Percentiles rank a stretch among this genome's conserved stretches.
phyloP scores from a whole-genome alignment of 2,329 filamentous ascomycete species.

The Aspergillus pseudotamarii region DNA sequence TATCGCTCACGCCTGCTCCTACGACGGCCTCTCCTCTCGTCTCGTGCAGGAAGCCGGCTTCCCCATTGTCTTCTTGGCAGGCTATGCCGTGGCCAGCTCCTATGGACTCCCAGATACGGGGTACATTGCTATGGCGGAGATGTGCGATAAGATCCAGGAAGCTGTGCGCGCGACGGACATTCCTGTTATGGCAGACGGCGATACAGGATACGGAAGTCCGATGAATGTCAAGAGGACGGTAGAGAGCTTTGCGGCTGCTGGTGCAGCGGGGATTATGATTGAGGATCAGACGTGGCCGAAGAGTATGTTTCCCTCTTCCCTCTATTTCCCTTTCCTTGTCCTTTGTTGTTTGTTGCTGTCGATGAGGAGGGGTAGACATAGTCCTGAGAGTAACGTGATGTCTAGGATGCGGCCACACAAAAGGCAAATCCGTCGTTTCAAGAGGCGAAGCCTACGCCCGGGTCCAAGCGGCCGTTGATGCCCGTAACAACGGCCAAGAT shows the following conservation, averaged over 20 bases:
- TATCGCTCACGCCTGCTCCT: constrained; percentile 47
- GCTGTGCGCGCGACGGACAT: constrained; percentile 39
- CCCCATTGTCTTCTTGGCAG: constrained; percentile 49
- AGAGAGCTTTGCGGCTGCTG: constrained; percentile 46
- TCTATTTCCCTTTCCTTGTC: background rate
- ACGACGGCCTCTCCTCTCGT: constrained; percentile 49
- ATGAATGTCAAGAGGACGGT: constrained; percentile 53
- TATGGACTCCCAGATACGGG: constrained; percentile 52
- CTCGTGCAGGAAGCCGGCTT: constrained; percentile 52
- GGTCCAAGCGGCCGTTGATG: constrained; percentile 51
- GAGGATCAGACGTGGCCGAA: constrained; percentile 56
- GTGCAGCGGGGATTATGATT: constrained; percentile 45
- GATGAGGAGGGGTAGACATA: too few species aligned
- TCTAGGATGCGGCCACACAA: constrained; percentile 50
- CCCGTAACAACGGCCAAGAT: constrained; percentile 49
- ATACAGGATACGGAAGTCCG: constrained; percentile 53
- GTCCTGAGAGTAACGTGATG: too few species aligned
- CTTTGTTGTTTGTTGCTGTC: background rate
- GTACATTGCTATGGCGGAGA: constrained; percentile 53
- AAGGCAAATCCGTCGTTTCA: constrained; percentile 51
- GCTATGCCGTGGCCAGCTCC: constrained; percentile 45
- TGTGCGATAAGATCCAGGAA: constrained; percentile 52
- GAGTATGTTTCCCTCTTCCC: constrained; percentile 31
- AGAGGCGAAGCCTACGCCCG: constrained; percentile 51
- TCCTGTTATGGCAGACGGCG: constrained; percentile 51